Evolutionary conservation across 768 basidiomycete genomes (phyloP).

Genomic region (Trametes cingulata): DNA sequence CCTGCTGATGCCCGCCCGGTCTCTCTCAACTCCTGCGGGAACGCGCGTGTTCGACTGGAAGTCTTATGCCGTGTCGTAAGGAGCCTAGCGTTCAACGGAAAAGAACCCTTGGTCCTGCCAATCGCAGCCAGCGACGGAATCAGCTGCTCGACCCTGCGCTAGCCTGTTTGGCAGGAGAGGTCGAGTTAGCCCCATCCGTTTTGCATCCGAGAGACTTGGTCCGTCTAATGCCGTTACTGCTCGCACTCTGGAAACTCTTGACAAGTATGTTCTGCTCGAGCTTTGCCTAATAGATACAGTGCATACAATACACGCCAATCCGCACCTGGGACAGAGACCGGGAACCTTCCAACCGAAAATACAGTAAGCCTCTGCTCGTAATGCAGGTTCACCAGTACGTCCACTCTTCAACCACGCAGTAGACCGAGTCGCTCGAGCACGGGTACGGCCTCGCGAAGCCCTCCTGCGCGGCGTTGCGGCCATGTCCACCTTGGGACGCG

Average conservation of each 20-base stretch:
- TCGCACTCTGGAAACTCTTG: not conserved
- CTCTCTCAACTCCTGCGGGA: not conserved
- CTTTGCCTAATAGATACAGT: not conserved
- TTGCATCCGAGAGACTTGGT: not conserved
- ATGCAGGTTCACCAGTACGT: constrained; percentile 41
- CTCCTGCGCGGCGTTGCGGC: constrained; percentile 20
- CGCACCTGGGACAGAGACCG: not conserved
- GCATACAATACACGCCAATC: not conserved
- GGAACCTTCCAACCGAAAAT: not conserved
- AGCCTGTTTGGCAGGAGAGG: too few relatives aligned
- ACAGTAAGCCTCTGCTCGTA: not conserved
- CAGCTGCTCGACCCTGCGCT: not conserved
- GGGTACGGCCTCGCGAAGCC: constrained; percentile 43
- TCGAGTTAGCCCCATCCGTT: not conserved
- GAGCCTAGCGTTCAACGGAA: not conserved
- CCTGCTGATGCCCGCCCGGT: not conserved
- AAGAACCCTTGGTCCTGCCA: not conserved
- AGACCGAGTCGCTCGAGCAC: constrained; percentile 59
- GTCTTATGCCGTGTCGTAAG: not conserved
- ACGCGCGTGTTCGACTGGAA: not conserved
- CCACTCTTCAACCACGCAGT: constrained; percentile 76
- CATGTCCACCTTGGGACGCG: constrained; percentile 19
- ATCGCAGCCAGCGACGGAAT: not conserved
- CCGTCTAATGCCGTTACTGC: not conserved
- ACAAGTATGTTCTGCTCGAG: not conserved